phyloP scores from a whole-genome alignment of 2,329 filamentous ascomycete genomes.

The Fusarium oligoseptatum region DNA sequence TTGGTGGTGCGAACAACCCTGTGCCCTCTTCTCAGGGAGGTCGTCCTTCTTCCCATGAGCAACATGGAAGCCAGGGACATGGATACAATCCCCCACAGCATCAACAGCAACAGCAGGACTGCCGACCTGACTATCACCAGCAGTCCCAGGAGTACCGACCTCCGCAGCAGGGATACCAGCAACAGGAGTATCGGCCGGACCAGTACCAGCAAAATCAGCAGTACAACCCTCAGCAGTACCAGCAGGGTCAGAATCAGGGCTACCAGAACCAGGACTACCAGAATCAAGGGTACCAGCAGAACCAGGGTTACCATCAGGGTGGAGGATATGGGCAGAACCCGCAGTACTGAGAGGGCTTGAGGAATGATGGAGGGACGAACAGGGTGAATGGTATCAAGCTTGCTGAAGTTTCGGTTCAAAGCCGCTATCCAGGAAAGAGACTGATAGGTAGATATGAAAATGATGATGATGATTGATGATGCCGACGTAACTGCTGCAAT shows the following conservation, averaged over 20 bases:
- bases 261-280: conserved; percentile 44
- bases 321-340: conserved; percentile 41
- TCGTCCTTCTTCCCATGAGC: conserved; percentile 9
- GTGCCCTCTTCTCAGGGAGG: conserved; percentile 41
- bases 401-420: background rate
- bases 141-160: conserved; percentile 32
- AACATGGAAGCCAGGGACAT: background rate
- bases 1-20: conserved; percentile 50
- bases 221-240: conserved; percentile 20
- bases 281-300: conserved; percentile 25
- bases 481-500: background rate
- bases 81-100: conserved; percentile 36
- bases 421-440: background rate
- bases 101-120: conserved; percentile 19
- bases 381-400: background rate
- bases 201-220: conserved; percentile 33
- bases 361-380: background rate
- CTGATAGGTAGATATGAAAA: background rate
- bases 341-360: conserved; percentile 13
- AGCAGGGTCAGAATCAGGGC: conserved; percentile 28
- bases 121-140: conserved; percentile 20
- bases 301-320: conserved; percentile 31
- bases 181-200: conserved; percentile 42
- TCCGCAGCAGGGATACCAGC: conserved; percentile 20
- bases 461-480: background rate